Percentiles rank a stretch among this genome's conserved stretches.
phyloP scores from a whole-genome alignment of 768 basidiomycete species.

The Russula lepida region DNA sequence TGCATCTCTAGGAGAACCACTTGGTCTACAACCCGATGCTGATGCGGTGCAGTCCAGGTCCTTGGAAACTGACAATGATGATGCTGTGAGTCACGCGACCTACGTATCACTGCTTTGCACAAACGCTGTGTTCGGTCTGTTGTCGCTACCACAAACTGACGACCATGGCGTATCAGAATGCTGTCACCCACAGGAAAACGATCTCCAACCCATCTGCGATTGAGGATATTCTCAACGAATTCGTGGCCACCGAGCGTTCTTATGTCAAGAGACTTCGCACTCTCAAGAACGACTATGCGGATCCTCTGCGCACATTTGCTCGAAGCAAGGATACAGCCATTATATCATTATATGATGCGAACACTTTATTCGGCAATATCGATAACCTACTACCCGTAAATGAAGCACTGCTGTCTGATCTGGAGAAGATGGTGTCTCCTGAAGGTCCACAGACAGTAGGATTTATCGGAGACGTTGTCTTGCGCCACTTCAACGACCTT shows the following conservation, averaged over 20 bases:
- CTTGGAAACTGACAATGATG: conserved; percentile 27
- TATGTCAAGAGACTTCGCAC: conserved; percentile 79
- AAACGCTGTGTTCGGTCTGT: background rate
- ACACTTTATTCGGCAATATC: conserved; percentile 88
- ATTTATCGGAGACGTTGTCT: conserved; percentile 75
- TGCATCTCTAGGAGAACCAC: conserved; percentile 62
- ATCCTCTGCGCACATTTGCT: conserved; percentile 82
- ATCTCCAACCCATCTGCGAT: conserved; percentile 59
- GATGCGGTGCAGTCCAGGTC: conserved; percentile 37
- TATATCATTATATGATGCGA: conserved; percentile 84
- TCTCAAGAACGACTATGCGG: conserved; percentile 83
- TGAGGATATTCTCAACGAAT: conserved; percentile 71
- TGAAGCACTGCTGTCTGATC: conserved; percentile 72
- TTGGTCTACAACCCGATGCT: conserved; percentile 42
- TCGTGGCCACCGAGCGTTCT: conserved; percentile 81
- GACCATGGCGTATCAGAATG: background rate
- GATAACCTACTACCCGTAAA: conserved; percentile 87
- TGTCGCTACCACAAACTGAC: background rate
- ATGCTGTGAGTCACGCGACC: conserved; percentile 23
- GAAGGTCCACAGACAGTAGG: conserved; percentile 47
- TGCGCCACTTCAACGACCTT: conserved; percentile 79
- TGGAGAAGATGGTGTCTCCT: conserved; percentile 71
- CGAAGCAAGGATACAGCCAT: conserved; percentile 79
- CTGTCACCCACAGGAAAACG: conserved; percentile 42
- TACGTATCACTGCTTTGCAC: background rate